Percentiles rank a stretch among this genome's conserved stretches.
Conservation (phyloP, 2,329 filamentous ascomycete genomes). For the Celoporthe dispersa region DNA sequence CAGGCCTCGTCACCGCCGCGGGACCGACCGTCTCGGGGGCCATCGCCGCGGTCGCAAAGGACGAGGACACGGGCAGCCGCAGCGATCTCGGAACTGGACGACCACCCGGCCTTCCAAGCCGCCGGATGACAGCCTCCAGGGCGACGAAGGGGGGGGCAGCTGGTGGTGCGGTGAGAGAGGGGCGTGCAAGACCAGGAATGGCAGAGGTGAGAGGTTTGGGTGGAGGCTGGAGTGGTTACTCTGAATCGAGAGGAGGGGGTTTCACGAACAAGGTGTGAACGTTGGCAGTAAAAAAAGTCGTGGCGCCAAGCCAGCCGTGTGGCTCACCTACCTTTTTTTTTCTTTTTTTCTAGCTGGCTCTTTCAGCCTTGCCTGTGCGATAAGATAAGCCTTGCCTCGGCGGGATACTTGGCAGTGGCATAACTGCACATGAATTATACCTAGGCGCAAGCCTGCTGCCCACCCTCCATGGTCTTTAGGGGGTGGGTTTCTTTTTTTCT, state of each 20-base stretch:
- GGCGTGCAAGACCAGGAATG: neutral
- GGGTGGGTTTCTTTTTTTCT: no score
- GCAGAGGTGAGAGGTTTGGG: neutral
- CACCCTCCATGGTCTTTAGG: neutral
- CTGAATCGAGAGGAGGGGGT: neutral
- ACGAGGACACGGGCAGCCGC: neutral
- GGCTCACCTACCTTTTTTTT: no score
- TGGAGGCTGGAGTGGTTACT: no score
- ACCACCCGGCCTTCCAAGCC: constrained; percentile 17
- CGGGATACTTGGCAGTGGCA: neutral
- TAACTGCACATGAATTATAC: neutral
- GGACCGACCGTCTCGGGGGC: constrained; percentile 25
- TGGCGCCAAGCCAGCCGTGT: no score
- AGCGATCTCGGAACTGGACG: constrained; percentile 11
- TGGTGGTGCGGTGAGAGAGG: neutral
- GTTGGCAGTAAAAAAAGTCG: no score
- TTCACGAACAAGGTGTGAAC: no score
- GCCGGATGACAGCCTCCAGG: constrained; percentile 26
- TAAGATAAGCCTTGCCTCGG: constrained; percentile 16
- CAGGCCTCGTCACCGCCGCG: constrained; percentile 25
- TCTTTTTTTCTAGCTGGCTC: no score
- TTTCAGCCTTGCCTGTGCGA: constrained; percentile 7
- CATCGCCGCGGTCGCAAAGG: constrained; percentile 27
- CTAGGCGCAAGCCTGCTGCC: neutral
- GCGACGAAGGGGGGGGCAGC: neutral